A percentile compares a stretch with the other conserved stretches of the same genome.
phyloP scores from a whole-genome alignment of 306 rosid species.

The Bauhinia variegata region DNA sequence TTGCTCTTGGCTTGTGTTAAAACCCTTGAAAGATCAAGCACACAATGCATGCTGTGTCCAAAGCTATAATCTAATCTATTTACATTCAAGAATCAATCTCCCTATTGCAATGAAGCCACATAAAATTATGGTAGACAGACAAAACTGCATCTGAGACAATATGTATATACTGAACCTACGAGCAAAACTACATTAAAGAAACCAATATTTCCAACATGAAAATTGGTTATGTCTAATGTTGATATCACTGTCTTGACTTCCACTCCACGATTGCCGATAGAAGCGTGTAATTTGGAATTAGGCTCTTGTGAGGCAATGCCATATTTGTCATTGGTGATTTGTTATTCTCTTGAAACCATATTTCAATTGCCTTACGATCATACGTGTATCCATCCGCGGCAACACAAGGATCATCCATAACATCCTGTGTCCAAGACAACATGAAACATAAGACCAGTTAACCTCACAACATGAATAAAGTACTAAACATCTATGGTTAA shows the following conservation, averaged over 20 bases:
- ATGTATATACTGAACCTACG: conserved; percentile 1
- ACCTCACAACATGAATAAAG: background rate
- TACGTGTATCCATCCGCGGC: conserved; percentile 96
- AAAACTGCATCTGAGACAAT: conserved; percentile 30
- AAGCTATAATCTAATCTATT: conserved; percentile 31
- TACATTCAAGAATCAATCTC: conserved; percentile 18
- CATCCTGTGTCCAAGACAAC: conserved; percentile 56
- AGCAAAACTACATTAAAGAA: conserved; percentile 23
- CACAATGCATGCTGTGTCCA: background rate
- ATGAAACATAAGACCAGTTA: background rate
- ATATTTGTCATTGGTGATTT: conserved; percentile 84
- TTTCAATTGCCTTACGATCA: conserved; percentile 70
- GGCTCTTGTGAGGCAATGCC: conserved; percentile 64
- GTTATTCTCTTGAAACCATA: conserved; percentile 68
- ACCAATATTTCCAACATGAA: conserved; percentile 14
- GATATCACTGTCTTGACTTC: conserved; percentile 54
- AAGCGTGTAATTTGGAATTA: conserved; percentile 79
- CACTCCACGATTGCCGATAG: conserved; percentile 91
- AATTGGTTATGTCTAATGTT: conserved; percentile 7
- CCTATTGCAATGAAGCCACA: conserved; percentile 23
- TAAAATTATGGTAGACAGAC: conserved; percentile 12
- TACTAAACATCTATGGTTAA: background rate
- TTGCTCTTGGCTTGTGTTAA: background rate
- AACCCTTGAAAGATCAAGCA: background rate
- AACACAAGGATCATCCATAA: conserved; percentile 94